Evolutionary conservation across 768 basidiomycete species (phyloP), one percentile per base, ranked within the genome.

Genomic region (Kwoniella dendrophila): DNA sequence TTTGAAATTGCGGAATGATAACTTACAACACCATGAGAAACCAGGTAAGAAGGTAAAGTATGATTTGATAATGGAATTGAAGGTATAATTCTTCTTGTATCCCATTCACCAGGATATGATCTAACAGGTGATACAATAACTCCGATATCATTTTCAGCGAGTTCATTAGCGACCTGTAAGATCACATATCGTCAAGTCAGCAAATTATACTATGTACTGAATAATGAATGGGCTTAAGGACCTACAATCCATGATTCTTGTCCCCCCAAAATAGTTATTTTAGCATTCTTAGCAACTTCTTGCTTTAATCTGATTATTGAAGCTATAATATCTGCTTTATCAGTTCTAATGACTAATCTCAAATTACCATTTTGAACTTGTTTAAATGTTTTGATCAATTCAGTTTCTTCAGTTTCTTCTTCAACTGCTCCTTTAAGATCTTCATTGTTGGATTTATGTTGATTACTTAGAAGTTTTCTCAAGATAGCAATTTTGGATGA

Each of bases 401-500:
- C 82, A 4, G 81, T 74, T 80, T 62, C 81, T 65, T 22, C 80
- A n/a, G n/a, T n/a, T 69, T 43, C 78, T 64, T 10, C 80, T 81
- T 72, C 72, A 27, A 34, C 34, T 45, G 12, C 24, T 26, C 22
- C 22, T 24, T 45, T 40, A 16, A 20, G 20, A 2, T 14, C 16
- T 6, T 8, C 10, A 6, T 6, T 11, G 43, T 11, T 6, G 43
- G 20, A 11, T 6, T 11, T 6, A 22, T 44, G 43, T 6, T 11
- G 26, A 48, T 24, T 8, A 24, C 6, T 4, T 6, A 95, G 81
- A 38, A 92, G 80, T 7, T 83, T 81, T 1, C 92, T 84, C 45
- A 96, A 80, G 3, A 85, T 82, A 14, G 87, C 87, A 63, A 95
- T 87, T 67, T 92, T 86, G n/a, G 87, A 88, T 78, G 91, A 91